phyloP scores from a whole-genome alignment of 2,329 filamentous ascomycete genomes.

The Tolypocladium nubicola region DNA sequence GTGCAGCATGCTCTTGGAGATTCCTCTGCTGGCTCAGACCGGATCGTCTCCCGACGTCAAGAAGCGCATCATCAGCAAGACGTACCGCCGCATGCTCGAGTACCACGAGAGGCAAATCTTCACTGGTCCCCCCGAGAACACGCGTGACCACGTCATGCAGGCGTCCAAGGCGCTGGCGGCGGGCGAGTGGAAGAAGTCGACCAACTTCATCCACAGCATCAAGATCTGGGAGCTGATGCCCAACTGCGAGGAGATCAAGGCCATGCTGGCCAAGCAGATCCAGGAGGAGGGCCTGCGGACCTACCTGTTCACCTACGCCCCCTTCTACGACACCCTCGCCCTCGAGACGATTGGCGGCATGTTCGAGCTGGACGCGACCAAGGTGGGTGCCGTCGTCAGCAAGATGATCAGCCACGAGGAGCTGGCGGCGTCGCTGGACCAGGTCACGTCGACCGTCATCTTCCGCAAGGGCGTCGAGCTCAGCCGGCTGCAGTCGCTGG shows the following conservation, averaged over 20 bases:
- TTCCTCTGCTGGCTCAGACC: slow-evolving; percentile 90
- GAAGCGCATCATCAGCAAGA: slow-evolving; percentile 98
- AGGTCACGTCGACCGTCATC: slow-evolving; percentile 94
- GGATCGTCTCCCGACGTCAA: slow-evolving; percentile 94
- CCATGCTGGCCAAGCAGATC: slow-evolving; percentile 94
- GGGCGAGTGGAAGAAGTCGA: slow-evolving; percentile 97
- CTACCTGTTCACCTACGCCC: slow-evolving; percentile 98
- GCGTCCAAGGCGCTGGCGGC: slow-evolving; percentile 93
- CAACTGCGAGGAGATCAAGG: slow-evolving; percentile 84
- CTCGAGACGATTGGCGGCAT: slow-evolving; percentile 77
- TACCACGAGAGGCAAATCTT: slow-evolving; percentile 99
- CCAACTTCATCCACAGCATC: slow-evolving; percentile 87
- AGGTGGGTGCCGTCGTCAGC: slow-evolving; percentile 90
- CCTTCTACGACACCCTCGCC: slow-evolving; percentile 95
- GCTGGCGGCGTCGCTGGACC: slow-evolving; percentile 88
- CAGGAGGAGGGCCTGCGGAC: slow-evolving; percentile 97
- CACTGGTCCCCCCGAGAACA: slow-evolving; percentile 96
- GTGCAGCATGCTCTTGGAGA: slow-evolving; percentile 98
- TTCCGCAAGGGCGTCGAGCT: slow-evolving; percentile 99
- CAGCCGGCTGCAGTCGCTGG: slow-evolving; percentile 87
- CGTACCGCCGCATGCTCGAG: slow-evolving; percentile 96
- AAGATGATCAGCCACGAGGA: slow-evolving; percentile 99
- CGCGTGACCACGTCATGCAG: slow-evolving; percentile 98
- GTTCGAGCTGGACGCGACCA: slow-evolving; percentile 88
- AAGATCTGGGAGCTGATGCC: slow-evolving; percentile 99